Percentiles rank a stretch among this genome's conserved stretches.
Conservation (phyloP, 2,329 filamentous ascomycete genomes). For the Ceratocystiopsis sp. region DNA sequence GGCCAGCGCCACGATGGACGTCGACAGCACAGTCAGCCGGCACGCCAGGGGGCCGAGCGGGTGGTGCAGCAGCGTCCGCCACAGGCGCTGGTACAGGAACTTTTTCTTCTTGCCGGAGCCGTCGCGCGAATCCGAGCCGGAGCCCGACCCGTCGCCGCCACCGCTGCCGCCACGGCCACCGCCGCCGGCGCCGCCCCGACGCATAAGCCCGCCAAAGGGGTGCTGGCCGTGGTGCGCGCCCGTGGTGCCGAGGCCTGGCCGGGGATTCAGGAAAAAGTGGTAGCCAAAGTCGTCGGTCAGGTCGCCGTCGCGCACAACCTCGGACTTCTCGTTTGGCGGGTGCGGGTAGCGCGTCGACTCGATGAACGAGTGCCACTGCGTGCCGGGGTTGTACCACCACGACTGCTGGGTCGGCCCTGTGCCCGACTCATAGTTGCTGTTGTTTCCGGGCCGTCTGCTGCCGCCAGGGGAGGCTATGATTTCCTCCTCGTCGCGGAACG, state of each 20-base stretch:
- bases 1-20: slow-evolving; percentile 66
- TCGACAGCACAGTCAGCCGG: slow-evolving; percentile 65
- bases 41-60: slow-evolving; percentile 75
- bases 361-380: slow-evolving; percentile 36
- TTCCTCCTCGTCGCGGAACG: not conserved
- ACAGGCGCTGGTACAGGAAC: slow-evolving; percentile 35
- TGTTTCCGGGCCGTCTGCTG: not conserved
- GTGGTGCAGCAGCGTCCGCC: slow-evolving; percentile 56
- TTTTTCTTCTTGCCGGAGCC: slow-evolving; percentile 3
- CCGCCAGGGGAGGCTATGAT: not conserved
- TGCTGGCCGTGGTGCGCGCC: slow-evolving; percentile 1
- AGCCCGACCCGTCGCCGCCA: not conserved
- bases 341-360: slow-evolving; percentile 35
- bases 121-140: slow-evolving; percentile 2
- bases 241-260: slow-evolving; percentile 25
- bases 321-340: slow-evolving; percentile 27
- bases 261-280: slow-evolving; percentile 12
- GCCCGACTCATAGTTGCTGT: not conserved
- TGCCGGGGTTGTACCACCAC: slow-evolving; percentile 15
- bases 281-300: slow-evolving; percentile 26
- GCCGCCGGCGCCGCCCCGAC: too few species aligned
- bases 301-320: slow-evolving; percentile 28
- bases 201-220: not conserved
- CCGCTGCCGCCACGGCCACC: not conserved
- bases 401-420: not conserved